These are phyloP conservation scores for Ogataea glucozyma DNA, from an alignment of 805 yeast genomes.

Conservation along the genomic window DNA sequence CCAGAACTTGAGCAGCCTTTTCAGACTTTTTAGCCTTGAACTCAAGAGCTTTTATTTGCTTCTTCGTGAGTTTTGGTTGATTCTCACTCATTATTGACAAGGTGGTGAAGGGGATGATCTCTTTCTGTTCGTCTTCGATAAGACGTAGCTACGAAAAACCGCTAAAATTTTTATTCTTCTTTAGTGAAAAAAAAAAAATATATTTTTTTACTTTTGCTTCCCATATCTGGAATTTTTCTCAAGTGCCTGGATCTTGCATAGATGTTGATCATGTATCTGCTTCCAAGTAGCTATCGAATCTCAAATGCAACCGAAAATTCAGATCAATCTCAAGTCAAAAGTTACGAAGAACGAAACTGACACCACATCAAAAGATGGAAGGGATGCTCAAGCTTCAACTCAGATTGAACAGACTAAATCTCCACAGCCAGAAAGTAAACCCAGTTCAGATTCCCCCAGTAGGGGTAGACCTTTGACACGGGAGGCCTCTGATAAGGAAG, in stretches of 20 bases:
- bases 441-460: neutral
- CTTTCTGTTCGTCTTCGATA: neutral
- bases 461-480: slow-evolving; percentile 15
- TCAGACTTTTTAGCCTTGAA: slow-evolving; percentile 44
- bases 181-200: neutral
- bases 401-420: neutral
- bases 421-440: neutral
- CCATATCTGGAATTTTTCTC: slow-evolving; percentile 1
- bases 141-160: slow-evolving; percentile 1
- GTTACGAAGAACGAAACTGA: slow-evolving; percentile 18
- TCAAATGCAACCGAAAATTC: slow-evolving; percentile 22
- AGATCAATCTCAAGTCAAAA: slow-evolving; percentile 22
- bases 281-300: no score
- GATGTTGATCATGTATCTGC: no score
- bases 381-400: neutral
- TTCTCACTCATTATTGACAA: slow-evolving; percentile 5
- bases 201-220: slow-evolving; percentile 1
- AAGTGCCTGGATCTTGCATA: no score
- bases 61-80: slow-evolving; percentile 54
- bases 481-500: neutral
- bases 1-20: slow-evolving; percentile 38
- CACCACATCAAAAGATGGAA: neutral
- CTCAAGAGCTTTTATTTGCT: slow-evolving; percentile 62
- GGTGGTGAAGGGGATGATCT: neutral
- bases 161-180: slow-evolving; percentile 11